Percentiles rank a stretch among this genome's conserved stretches.
Conservation (phyloP, 192 early-diverging fungal species). For the Chytriomyces sp. region DNA sequence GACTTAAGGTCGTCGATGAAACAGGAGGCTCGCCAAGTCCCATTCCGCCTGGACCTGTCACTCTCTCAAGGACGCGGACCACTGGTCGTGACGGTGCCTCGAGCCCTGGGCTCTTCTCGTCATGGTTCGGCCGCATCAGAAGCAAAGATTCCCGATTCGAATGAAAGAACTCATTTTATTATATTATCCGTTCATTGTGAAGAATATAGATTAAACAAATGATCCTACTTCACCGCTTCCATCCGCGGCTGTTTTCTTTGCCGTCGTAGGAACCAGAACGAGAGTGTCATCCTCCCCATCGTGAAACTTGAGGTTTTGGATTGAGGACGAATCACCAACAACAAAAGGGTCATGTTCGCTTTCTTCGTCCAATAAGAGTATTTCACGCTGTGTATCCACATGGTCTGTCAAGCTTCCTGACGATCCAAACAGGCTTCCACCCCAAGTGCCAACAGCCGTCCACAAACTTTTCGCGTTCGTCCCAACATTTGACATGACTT, state of each 20-base stretch:
- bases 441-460: constrained; percentile 7
- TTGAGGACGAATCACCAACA: constrained; percentile 6
- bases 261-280: neutral
- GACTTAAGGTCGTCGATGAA: neutral
- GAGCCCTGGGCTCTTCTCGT: neutral
- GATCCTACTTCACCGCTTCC: neutral
- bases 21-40: neutral
- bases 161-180: neutral
- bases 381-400: neutral
- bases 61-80: neutral
- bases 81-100: neutral
- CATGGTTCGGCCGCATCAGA: neutral
- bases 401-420: neutral
- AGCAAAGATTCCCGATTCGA: neutral
- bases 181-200: neutral
- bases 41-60: neutral
- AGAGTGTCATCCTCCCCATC: neutral
- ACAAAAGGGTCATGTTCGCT: constrained; percentile 9
- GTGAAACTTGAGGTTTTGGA: constrained; percentile 19
- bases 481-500: constrained; percentile 4
- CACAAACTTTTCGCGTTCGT: neutral
- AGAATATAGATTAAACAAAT: neutral
- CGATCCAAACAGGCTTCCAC: neutral
- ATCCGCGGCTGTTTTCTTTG: neutral
- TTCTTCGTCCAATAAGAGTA: neutral